Evolutionary conservation across 1,139 yeast genomes (phyloP).

Genomic region (Zygoascus sp.): DNA sequence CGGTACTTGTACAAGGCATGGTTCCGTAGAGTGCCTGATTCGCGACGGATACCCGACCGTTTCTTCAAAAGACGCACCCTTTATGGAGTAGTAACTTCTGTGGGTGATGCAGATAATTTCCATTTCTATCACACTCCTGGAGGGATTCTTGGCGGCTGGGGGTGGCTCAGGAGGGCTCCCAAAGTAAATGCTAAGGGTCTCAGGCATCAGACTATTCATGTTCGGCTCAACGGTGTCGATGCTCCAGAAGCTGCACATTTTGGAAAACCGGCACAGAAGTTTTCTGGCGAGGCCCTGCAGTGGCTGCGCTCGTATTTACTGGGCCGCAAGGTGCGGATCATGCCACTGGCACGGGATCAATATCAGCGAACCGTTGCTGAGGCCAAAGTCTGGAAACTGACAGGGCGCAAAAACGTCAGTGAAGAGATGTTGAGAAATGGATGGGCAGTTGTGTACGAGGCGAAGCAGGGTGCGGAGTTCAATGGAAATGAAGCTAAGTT

Average conservation of each 20-base stretch:
- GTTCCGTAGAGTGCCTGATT: slow-evolving; percentile 33
- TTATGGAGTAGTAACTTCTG: slow-evolving; percentile 83
- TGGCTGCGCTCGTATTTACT: slow-evolving; percentile 68
- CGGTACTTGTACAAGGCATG: slow-evolving; percentile 30
- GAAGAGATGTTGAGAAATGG: slow-evolving; percentile 83
- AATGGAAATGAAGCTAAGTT: slow-evolving; percentile 68
- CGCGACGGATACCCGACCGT: slow-evolving; percentile 29
- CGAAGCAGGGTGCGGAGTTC: slow-evolving; percentile 76
- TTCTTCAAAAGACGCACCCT: slow-evolving; percentile 42
- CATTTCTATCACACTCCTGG: slow-evolving; percentile 93
- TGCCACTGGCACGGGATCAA: slow-evolving; percentile 81
- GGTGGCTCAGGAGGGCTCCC: slow-evolving; percentile 68
- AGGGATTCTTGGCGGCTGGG: slow-evolving; percentile 86
- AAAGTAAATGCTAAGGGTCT: slow-evolving; percentile 38
- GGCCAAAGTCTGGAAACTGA: slow-evolving; percentile 68
- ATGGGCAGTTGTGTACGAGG: slow-evolving; percentile 82
- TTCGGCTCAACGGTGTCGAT: slow-evolving; percentile 91
- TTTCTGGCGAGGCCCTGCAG: slow-evolving; percentile 70
- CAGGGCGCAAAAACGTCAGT: slow-evolving; percentile 74
- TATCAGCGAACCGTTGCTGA: slow-evolving; percentile 85
- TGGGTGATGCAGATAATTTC: slow-evolving; percentile 96
- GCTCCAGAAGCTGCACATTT: slow-evolving; percentile 96
- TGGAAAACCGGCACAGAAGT: slow-evolving; percentile 92
- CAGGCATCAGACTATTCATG: slow-evolving; percentile 40
- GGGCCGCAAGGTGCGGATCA: slow-evolving; percentile 64